These are phyloP conservation scores for Funneliformis caledonium DNA, from an alignment of 371 early-diverging fungal genomes.

Conservation along the genomic window DNA sequence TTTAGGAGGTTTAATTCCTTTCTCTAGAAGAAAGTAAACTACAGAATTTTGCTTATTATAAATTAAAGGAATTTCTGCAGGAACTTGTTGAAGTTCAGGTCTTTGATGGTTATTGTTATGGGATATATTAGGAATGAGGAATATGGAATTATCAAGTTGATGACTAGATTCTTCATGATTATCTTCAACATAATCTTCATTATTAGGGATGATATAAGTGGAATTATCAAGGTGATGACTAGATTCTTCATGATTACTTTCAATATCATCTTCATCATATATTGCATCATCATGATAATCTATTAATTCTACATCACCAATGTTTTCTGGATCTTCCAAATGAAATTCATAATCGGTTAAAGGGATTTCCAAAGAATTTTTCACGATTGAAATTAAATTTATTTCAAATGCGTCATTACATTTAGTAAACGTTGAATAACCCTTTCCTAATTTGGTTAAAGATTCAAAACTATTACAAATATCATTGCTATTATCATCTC, in stretches of 20 bases:
- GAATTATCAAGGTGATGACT: not conserved
- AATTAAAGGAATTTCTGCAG: conserved; percentile 48
- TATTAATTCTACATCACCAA: not conserved
- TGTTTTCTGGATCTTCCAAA: conserved; percentile 40
- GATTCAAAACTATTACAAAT: conserved; percentile 54
- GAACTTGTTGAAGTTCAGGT: conserved; percentile 34
- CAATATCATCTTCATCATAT: too few species aligned
- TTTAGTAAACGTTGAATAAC: conserved; percentile 52
- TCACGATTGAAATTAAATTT: conserved; percentile 55
- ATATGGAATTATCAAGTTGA: not conserved
- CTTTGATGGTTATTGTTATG: not conserved
- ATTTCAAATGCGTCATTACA: conserved; percentile 52
- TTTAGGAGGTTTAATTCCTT: conserved; percentile 40
- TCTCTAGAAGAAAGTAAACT: conserved; percentile 48
- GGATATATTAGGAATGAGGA: not conserved
- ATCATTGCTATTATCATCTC: conserved; percentile 53
- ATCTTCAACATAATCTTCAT: not conserved
- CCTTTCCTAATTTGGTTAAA: conserved; percentile 51
- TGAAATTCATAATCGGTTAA: conserved; percentile 49
- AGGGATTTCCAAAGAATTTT: conserved; percentile 51
- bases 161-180: not conserved
- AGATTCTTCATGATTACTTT: not conserved
- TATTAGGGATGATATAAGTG: too few species aligned
- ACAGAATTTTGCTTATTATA: conserved; percentile 50
- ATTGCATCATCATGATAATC: not conserved